Conservation (phyloP, 2,329 filamentous ascomycete genomes). For the Stagonosporopsis cucurbitacearum region DNA sequence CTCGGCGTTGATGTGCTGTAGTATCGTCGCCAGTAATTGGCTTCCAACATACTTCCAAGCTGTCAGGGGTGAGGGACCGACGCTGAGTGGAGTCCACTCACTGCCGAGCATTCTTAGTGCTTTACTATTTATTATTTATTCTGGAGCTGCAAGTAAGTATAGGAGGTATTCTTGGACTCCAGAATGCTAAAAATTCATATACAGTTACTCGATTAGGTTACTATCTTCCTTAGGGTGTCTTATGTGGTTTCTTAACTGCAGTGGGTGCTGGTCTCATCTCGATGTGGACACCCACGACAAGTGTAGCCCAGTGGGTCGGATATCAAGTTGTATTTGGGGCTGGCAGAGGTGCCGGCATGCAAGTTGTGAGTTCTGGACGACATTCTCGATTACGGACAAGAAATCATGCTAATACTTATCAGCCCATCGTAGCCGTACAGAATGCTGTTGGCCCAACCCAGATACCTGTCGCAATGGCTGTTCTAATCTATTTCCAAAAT, state of each 20-base stretch:
- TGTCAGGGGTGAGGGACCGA: conserved; percentile 44
- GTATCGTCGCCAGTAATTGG: conserved; percentile 22
- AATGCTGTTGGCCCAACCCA: conserved; percentile 31
- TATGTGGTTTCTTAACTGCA: conserved; percentile 40
- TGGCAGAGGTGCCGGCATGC: conserved; percentile 34
- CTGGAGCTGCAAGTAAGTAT: conserved; percentile 28
- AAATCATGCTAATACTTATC: neutral
- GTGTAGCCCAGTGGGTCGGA: conserved; percentile 37
- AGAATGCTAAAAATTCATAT: conserved; percentile 2
- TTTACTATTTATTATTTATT: conserved; percentile 26
- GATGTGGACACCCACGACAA: conserved; percentile 46
- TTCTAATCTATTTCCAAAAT: conserved; percentile 48
- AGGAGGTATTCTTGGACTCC: too few species aligned
- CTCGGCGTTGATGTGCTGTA: conserved; percentile 17
- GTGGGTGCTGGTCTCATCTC: conserved; percentile 52
- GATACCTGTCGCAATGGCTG: conserved; percentile 41
- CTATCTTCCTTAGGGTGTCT: conserved; percentile 41
- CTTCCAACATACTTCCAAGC: conserved; percentile 53
- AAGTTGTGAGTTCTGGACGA: conserved; percentile 24
- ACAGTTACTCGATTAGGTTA: conserved; percentile 31
- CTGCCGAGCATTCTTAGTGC: conserved; percentile 46
- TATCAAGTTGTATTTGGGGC: conserved; percentile 37
- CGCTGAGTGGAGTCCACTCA: conserved; percentile 50
- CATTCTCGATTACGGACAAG: neutral
- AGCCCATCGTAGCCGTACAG: conserved; percentile 45